Evolutionary conservation across 2,329 filamentous ascomycete species (phyloP), one percentile per base, ranked within the genome.

Genomic region (Trichoderma harzianum): DNA sequence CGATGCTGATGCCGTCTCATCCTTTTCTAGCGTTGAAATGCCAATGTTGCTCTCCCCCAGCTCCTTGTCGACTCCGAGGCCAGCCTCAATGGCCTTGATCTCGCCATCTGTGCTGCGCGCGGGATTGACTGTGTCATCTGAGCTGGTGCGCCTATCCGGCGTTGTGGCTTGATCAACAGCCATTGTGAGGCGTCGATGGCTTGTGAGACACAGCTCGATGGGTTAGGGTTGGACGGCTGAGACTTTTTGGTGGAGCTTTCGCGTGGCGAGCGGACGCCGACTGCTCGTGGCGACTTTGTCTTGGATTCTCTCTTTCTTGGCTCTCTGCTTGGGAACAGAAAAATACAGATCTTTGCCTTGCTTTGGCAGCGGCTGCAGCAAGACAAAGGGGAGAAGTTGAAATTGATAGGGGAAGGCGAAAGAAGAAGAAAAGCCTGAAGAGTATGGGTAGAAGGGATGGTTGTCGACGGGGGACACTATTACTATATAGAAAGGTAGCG

Each of bases 71-170:
- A 55, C 30, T 21, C 43, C 70, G 16, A 34, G 39, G 21, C 65
- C 47, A 43, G 69, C 69, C 11, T 71, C 43, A 28, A 67, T 26
- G 10, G 63, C 64, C 14, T 70, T 58, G 64, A 30, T 58, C n/a
- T 69, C 51, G 34, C 47, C 69, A 3, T 76, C 61, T 14, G 39
- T 55, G 73, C 76, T 73, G 73, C 76, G 73, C 69, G 76, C 78
- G 24, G 78, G 72, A 60, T 79, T 74, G 28, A 79, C 73, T 7
- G 78, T 79, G 16, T 72, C 75, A 36, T 79, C 78, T 11, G 79
- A 79, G 74, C 77, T 78, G 60, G 76, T 73, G 30, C 75, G 74
- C 73, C 71, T 72, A n/a, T 75, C 74, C 10, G 71, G 70, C 70
- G 70, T 72, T 51, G 71, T 72, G 71, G 71, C 71, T 70, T 69